phyloP scores from a whole-genome alignment of 1,284 basidiomycete genomes.

The Apiotrichum porosum region DNA sequence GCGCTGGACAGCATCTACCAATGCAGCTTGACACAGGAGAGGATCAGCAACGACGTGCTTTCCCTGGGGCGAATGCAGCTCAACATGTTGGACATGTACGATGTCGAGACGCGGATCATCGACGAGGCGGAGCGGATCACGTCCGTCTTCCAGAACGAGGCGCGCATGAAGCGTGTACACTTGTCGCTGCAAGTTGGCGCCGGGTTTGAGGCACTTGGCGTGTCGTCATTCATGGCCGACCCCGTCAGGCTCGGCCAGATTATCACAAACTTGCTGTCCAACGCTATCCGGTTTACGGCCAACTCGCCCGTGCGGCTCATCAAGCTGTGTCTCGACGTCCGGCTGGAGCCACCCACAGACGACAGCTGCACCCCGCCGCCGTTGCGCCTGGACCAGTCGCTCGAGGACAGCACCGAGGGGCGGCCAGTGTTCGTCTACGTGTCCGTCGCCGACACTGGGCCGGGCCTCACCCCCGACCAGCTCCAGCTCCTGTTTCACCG shows the following conservation, averaged over 20 bases:
- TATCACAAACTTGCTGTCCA: conserved; percentile 41
- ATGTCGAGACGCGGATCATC: conserved; percentile 42
- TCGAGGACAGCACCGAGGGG: too few species aligned
- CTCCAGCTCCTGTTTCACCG: conserved; percentile 34
- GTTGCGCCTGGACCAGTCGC: conserved; percentile 1
- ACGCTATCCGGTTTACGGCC: conserved; percentile 40
- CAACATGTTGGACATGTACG: conserved; percentile 39
- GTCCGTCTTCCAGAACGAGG: conserved; percentile 48
- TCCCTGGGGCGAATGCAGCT: conserved; percentile 50
- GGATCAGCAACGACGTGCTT: conserved; percentile 50
- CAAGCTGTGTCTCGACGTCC: conserved; percentile 10
- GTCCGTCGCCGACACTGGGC: conserved; percentile 34
- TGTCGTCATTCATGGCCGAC: conserved; percentile 35
- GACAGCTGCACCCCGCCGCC: conserved; percentile 5
- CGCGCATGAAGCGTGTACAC: conserved; percentile 45
- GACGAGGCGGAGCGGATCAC: conserved; percentile 42
- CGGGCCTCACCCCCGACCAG: conserved; percentile 33
- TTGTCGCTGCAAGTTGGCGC: conserved; percentile 25
- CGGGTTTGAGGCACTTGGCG: conserved; percentile 22
- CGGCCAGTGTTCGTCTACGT: conserved; percentile 29
- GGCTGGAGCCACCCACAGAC: conserved; percentile 8
- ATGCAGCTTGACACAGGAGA: conserved; percentile 48
- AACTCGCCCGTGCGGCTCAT: conserved; percentile 29
- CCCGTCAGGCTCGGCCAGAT: conserved; percentile 42
- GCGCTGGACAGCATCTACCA: conserved; percentile 44